Conservation (phyloP, 495 filamentous ascomycete species). For the Ramalina intermedia region DNA sequence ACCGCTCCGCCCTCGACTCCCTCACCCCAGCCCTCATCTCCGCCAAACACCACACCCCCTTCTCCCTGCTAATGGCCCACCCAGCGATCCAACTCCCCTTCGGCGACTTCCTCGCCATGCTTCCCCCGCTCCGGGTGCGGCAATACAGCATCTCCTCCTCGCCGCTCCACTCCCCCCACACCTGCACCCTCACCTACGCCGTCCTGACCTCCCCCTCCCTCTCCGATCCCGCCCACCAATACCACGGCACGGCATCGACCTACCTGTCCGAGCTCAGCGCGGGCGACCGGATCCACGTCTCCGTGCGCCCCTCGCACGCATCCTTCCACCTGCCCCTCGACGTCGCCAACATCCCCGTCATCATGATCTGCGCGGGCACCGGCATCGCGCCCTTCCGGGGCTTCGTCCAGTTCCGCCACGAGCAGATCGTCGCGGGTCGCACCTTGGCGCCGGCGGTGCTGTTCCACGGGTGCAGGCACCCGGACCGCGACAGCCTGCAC, state of each 20-base stretch:
- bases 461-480: slow-evolving; percentile 47
- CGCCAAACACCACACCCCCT: background rate
- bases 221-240: slow-evolving; percentile 19
- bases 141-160: slow-evolving; percentile 76
- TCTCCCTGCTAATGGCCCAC: slow-evolving; percentile 24
- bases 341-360: slow-evolving; percentile 42
- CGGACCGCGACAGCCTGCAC: slow-evolving; percentile 46
- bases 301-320: slow-evolving; percentile 39
- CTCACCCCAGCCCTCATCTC: background rate
- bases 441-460: slow-evolving; percentile 44
- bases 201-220: slow-evolving; percentile 44
- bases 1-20: background rate
- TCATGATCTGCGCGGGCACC: slow-evolving; percentile 44
- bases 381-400: slow-evolving; percentile 57
- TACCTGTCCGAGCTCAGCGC: slow-evolving; percentile 41
- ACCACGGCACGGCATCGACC: slow-evolving; percentile 43
- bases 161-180: slow-evolving; percentile 38
- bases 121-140: slow-evolving; percentile 59
- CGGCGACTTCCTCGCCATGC: slow-evolving; percentile 48
- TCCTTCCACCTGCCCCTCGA: slow-evolving; percentile 54
- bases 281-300: slow-evolving; percentile 48
- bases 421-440: slow-evolving; percentile 35
- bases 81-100: slow-evolving; percentile 39
- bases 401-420: slow-evolving; percentile 53
- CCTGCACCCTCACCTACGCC: slow-evolving; percentile 51